Evolutionary conservation across 2,329 filamentous ascomycete genomes (phyloP).

Genomic region (Aspergillus puulaauensis): DNA sequence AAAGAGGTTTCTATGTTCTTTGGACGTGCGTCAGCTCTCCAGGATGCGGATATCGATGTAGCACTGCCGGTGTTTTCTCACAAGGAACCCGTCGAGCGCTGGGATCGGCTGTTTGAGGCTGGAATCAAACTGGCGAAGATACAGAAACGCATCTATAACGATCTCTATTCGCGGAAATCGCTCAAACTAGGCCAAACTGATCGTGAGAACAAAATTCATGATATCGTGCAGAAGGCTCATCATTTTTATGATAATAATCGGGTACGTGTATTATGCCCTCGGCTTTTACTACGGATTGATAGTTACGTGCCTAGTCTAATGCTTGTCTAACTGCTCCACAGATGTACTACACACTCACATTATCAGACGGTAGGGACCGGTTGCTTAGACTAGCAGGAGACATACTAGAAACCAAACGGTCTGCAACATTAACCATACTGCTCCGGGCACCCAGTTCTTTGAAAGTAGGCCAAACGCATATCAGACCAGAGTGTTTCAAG

Average conservation of each 20-base stretch:
- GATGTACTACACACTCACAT: not conserved
- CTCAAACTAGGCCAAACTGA: not conserved
- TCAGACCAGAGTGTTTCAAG: not conserved
- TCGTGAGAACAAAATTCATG: conserved; percentile 6
- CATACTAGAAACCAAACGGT: not conserved
- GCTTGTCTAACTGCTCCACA: too few species aligned
- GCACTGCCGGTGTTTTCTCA: not conserved
- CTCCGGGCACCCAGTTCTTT: not conserved
- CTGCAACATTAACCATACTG: not conserved
- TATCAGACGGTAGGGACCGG: conserved; percentile 2
- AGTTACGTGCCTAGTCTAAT: too few species aligned
- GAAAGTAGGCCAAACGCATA: not conserved
- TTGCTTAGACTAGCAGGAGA: not conserved
- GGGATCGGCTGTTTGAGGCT: conserved; percentile 16
- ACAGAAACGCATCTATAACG: conserved; percentile 16
- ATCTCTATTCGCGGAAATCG: conserved; percentile 8
- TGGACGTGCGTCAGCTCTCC: conserved; percentile 19
- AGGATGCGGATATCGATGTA: conserved; percentile 22
- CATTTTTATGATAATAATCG: too few species aligned
- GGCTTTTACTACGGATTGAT: too few species aligned
- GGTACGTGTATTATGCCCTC: not conserved
- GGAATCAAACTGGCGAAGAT: conserved; percentile 14
- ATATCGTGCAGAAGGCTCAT: not conserved
- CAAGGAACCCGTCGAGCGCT: conserved; percentile 8
- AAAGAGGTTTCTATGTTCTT: conserved; percentile 19